Evolutionary conservation across 2,329 filamentous ascomycete genomes (phyloP).

Genomic region (Alternaria sp.): DNA sequence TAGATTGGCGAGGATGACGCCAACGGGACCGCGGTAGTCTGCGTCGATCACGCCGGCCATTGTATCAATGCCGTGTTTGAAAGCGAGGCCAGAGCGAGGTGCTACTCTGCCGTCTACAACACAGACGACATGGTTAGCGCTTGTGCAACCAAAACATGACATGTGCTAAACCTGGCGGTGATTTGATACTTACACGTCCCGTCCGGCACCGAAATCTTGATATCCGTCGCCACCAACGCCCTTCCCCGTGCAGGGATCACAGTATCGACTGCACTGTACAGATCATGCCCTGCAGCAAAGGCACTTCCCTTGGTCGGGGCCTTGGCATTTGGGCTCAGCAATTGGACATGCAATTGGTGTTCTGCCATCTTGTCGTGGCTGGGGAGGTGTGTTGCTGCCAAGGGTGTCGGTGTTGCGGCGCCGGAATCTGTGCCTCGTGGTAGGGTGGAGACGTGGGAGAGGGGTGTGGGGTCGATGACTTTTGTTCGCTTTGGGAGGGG

Average conservation of each 20-base stretch:
- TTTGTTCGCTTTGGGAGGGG: slow-evolving; percentile 84
- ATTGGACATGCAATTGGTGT: slow-evolving; percentile 82
- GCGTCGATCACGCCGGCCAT: slow-evolving; percentile 97
- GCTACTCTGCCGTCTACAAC: slow-evolving; percentile 82
- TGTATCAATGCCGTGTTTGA: slow-evolving; percentile 95
- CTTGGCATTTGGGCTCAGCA: slow-evolving; percentile 79
- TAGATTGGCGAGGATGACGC: slow-evolving; percentile 95
- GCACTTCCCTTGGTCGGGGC: slow-evolving; percentile 88
- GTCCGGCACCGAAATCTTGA: slow-evolving; percentile 87
- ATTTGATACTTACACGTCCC: slow-evolving; percentile 76
- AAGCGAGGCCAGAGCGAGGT: slow-evolving; percentile 87
- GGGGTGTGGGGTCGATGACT: slow-evolving; percentile 59
- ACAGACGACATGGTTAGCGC: too few relatives aligned
- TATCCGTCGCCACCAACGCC: slow-evolving; percentile 86
- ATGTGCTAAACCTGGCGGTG: too few relatives aligned
- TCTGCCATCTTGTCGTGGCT: slow-evolving; percentile 36
- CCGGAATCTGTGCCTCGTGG: slow-evolving; percentile 45
- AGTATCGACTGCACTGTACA: slow-evolving; percentile 79
- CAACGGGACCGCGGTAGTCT: slow-evolving; percentile 93
- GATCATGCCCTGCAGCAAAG: slow-evolving; percentile 91
- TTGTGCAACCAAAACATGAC: too few relatives aligned
- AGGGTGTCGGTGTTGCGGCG: slow-evolving; percentile 49
- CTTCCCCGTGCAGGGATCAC: slow-evolving; percentile 83
- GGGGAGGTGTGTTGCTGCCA: slow-evolving; percentile 29
- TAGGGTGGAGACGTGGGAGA: slow-evolving; percentile 38